These are phyloP conservation scores for Yamadazyma phyllophila DNA, from an alignment of 805 yeast species.

Conservation along the genomic window DNA sequence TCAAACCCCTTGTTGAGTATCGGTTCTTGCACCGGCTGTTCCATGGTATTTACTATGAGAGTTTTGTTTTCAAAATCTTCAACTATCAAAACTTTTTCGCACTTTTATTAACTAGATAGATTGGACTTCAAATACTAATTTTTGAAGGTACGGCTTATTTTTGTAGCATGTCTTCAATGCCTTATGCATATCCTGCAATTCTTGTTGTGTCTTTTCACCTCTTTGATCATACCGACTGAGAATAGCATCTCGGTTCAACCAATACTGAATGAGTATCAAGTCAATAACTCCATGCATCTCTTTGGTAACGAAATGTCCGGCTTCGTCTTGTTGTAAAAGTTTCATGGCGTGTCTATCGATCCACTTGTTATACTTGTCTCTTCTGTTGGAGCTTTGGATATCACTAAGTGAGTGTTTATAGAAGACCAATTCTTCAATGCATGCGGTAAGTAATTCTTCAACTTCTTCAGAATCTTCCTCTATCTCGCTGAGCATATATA, in stretches of 20 bases:
- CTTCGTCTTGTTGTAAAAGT: slow-evolving; percentile 15
- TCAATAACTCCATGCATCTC: slow-evolving; percentile 17
- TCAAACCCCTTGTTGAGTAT: slow-evolving; percentile 21
- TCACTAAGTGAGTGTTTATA: slow-evolving; percentile 11
- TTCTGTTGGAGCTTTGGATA: slow-evolving; percentile 8
- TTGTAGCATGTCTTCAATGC: slow-evolving; percentile 14
- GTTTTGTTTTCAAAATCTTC: neutral
- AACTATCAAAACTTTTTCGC: neutral
- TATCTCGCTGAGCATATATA: slow-evolving; percentile 18
- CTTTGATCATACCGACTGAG: slow-evolving; percentile 5
- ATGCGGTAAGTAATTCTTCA: slow-evolving; percentile 13
- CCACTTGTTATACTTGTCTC: slow-evolving; percentile 14
- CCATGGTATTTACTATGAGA: neutral
- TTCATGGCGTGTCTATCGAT: slow-evolving; percentile 11
- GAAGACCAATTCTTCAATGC: slow-evolving; percentile 15
- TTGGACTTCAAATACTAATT: slow-evolving; percentile 13
- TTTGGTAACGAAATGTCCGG: slow-evolving; percentile 12
- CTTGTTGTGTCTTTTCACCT: slow-evolving; percentile 1
- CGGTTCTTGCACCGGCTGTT: neutral
- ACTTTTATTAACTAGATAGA: neutral
- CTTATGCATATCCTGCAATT: slow-evolving; percentile 7
- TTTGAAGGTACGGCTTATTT: slow-evolving; percentile 15
- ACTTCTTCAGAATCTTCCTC: slow-evolving; percentile 14
- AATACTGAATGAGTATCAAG: slow-evolving; percentile 15
- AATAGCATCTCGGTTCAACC: slow-evolving; percentile 14